These are phyloP conservation scores for Lipomyces chichibuensis DNA, from an alignment of 805 yeast genomes.

Conservation along the genomic window DNA sequence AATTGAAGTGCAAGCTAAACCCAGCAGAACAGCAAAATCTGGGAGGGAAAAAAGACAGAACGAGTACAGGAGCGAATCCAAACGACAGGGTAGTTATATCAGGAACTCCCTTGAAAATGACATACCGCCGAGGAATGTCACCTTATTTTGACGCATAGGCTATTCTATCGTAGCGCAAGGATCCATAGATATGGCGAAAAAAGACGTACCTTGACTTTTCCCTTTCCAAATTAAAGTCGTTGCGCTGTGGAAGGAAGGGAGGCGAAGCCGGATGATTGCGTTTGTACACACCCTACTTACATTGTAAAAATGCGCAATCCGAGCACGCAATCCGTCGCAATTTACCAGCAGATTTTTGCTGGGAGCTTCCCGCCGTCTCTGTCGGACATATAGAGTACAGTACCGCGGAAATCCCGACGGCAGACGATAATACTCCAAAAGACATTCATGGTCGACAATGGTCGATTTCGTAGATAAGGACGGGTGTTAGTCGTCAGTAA, in stretches of 20 bases:
- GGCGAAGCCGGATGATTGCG: background rate
- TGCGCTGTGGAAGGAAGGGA: background rate
- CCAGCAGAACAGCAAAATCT: background rate
- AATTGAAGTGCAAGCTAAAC: background rate
- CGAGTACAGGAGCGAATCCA: background rate
- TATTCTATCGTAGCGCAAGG: background rate
- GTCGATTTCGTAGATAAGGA: background rate
- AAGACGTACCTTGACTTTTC: background rate
- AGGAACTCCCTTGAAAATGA: background rate
- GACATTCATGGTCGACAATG: background rate
- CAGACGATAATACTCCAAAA: background rate
- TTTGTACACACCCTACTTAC: background rate
- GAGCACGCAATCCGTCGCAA: constrained; percentile 2
- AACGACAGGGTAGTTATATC: background rate
- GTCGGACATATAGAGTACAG: background rate
- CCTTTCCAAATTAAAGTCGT: background rate
- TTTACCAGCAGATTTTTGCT: background rate
- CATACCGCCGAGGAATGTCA: background rate
- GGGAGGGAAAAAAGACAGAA: background rate
- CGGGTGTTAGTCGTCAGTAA: background rate
- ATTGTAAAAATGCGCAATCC: background rate
- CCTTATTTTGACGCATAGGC: background rate
- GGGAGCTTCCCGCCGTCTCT: background rate
- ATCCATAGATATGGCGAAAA: background rate
- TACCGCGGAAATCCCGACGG: background rate